A percentile compares a stretch with the other conserved stretches of the same genome.
phyloP scores from a whole-genome alignment of 2,329 filamentous ascomycete species.

The Lasiodiplodia sp. region DNA sequence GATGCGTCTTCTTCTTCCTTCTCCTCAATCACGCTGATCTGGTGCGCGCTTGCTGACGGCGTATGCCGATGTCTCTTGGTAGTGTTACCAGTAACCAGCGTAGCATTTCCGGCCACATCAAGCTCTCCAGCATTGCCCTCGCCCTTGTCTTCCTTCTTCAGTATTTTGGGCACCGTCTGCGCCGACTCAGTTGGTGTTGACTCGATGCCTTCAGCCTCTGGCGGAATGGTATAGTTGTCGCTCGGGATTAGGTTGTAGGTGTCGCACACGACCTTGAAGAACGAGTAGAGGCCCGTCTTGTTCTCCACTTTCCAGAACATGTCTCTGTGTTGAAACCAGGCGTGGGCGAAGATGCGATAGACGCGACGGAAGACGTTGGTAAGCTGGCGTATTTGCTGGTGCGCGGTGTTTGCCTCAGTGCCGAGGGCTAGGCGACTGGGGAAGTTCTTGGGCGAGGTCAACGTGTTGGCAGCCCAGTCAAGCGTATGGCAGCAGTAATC shows the following conservation, averaged over 20 bases:
- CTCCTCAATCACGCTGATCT: conserved; percentile 81
- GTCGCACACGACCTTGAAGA: conserved; percentile 98
- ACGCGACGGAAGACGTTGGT: conserved; percentile 94
- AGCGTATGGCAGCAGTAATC: conserved; percentile 99
- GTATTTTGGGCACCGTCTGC: conserved; percentile 39
- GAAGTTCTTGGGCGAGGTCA: conserved; percentile 95
- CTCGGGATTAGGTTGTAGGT: conserved; percentile 86
- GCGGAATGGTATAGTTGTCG: conserved; percentile 94
- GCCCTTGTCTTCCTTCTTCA: conserved; percentile 43
- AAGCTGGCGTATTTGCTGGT: conserved; percentile 76
- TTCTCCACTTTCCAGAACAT: conserved; percentile 95
- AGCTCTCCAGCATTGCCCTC: conserved; percentile 33
- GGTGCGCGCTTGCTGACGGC: conserved; percentile 74
- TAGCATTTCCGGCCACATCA: conserved; percentile 48
- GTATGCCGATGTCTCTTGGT: conserved; percentile 85
- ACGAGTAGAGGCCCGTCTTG: conserved; percentile 89
- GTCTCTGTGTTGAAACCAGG: conserved; percentile 96
- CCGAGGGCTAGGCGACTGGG: conserved; percentile 78
- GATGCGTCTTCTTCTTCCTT: conserved; percentile 71
- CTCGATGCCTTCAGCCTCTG: conserved; percentile 88
- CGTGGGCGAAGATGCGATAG: conserved; percentile 96
- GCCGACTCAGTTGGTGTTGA: conserved; percentile 35
- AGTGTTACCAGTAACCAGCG: conserved; percentile 67
- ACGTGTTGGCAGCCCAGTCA: conserved; percentile 94
- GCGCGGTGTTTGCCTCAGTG: conserved; percentile 45